Conservation (phyloP, 1,284 basidiomycete species). For the Heterobasidion parviporum region DNA sequence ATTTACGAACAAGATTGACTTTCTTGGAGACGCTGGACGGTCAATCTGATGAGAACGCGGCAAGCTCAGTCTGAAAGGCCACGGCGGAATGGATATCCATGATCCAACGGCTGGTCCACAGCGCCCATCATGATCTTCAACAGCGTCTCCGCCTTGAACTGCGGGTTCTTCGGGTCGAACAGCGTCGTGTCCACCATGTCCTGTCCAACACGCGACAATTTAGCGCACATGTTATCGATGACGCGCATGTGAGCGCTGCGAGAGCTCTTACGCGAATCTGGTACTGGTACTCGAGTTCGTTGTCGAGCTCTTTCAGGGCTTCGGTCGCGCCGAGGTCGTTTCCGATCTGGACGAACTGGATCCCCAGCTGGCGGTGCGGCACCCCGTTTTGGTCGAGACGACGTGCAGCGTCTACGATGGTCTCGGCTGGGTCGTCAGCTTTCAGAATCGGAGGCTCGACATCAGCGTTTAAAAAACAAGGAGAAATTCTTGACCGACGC, state of each 20-base stretch:
- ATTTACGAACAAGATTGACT: too few relatives aligned
- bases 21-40: too few relatives aligned
- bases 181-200: conserved; percentile 40
- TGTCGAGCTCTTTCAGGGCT: not conserved
- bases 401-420: conserved; percentile 37
- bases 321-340: not conserved
- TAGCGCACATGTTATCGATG: not conserved
- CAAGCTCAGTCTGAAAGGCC: not conserved
- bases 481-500: conserved; percentile 1
- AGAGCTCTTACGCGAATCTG: not conserved
- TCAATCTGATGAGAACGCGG: too few relatives aligned
- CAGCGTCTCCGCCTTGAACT: conserved; percentile 28
- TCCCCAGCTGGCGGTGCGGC: conserved; percentile 40
- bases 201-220: conserved; percentile 14
- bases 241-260: not conserved
- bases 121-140: conserved; percentile 37
- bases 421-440: conserved; percentile 42
- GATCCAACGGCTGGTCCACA: conserved; percentile 21
- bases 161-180: conserved; percentile 23
- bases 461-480: not conserved
- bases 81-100: not conserved
- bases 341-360: not conserved
- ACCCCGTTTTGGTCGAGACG: conserved; percentile 39
- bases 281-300: not conserved
- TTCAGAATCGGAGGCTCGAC: not conserved